Base-by-base conservation (phyloP, 1,284 basidiomycete genomes). In the Abortiporus biennis region DNA sequence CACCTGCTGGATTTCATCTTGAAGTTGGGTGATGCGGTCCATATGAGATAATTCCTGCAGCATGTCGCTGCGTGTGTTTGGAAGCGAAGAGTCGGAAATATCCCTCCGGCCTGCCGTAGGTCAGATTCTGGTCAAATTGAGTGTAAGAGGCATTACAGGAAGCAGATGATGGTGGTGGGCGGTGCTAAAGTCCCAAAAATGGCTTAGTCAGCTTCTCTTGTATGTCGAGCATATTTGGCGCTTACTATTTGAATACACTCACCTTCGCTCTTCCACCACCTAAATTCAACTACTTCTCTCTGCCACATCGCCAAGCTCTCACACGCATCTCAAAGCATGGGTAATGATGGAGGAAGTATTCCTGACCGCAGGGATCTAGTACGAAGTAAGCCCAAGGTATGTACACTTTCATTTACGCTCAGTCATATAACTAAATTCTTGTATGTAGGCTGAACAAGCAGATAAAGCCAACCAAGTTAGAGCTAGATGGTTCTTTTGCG, bases 401-500 rank as follows among this genome's bases (percentile, higher is more conserved):
- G 59, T 51, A n/a, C 29, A 19, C 9, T 25, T 38, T 16, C 21
- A 37, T 30, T 15, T 43, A 3, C 32, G 25, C 42, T 19, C 15
- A n/a, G 16, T 44, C 25, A 1, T 12, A 22, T 9, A 34, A 31
- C 43, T 45, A 11, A 44, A 23, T 27, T n/a, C 35, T 17, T 15
- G 6, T 32, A 30, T 17, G n/a, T 55, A 83, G 72, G 80, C 83
- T 36, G 86, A 91, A 54, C 79, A 88, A 56, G 83, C 84, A 2
- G 89, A 93, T 69, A 91, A 85, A 63, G 84, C 87, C 3, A 90
- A 90, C 53, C 81, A 92, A 52, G 78, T 82, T 22, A 75, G 83
- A 23, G 91, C 91, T n/a, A 72, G 79, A 40, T 96, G 89, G 90
- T 79, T 87, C 51, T 90, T 85, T 56, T 96, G 93, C 59, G 91